Evolutionary conservation across 129 eudicot genomes (phyloP), one percentile per base, ranked within the genome.

Genomic region (Silybum marianum): DNA sequence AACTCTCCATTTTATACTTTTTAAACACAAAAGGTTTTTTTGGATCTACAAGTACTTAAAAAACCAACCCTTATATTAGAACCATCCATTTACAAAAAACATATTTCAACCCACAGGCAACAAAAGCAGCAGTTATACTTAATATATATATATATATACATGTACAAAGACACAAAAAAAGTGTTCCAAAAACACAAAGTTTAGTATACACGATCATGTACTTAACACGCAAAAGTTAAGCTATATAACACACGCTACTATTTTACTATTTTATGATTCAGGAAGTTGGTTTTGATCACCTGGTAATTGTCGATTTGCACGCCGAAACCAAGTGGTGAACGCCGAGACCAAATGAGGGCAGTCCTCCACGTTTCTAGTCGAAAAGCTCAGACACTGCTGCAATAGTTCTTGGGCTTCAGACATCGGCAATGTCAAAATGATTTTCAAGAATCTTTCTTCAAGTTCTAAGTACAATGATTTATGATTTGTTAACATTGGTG

Each of bases 261-360:
- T 23, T 58, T 23, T 58, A 39, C 38, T 51, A 54, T 75, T 75
- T 68, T 74, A 73, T 34, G 23, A 21, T 74, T 78, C 72, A 82
- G 84, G 46, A 80, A 32, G 78, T 42, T 77, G 87, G 78, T 83
- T 26, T 6, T 71, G 30, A 66, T 89, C 89, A 39, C 85, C 63
- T 58, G 71, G 88, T 18, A 62, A 77, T 65, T 71, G 84, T n/a
- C 90, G 72, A 44, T 91, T 88, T 48, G 98, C 93, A 66, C 97
- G 96, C 2, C 94, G 92, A 72, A 95, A 95, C 97, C 98, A 95
- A 21, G 98, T 95, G 84, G 91, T 90, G 80, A 92, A 95, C 32
- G 97, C 97, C 26, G 86, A 79, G 34, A 95, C 91, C 87, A 95
- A 81, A 83, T 95, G 98, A 25, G 94, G 94, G 84, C 97, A 95